These are phyloP conservation scores for Zanthoxylum bungeanum DNA, from an alignment of 345 rosid species.

Conservation along the genomic window DNA sequence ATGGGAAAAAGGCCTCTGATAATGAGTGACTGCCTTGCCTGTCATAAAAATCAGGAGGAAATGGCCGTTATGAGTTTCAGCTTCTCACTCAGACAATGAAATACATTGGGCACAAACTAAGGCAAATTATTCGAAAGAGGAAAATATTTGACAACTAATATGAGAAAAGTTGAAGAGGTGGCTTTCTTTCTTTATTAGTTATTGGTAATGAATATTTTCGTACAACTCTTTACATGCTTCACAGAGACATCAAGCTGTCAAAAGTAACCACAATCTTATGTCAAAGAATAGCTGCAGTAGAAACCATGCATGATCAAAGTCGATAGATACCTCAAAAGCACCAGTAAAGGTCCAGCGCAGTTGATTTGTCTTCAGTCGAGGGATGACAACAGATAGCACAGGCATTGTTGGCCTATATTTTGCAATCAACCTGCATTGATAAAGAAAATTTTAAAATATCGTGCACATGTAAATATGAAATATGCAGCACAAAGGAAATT, in stretches of 20 bases:
- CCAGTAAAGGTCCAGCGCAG: conserved; percentile 68
- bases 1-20: conserved; percentile 67
- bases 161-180: not conserved
- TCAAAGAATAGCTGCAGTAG: not conserved
- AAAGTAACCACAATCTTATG: not conserved
- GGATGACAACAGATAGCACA: conserved; percentile 76
- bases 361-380: conserved; percentile 68
- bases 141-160: not conserved
- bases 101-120: not conserved
- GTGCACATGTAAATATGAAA: not conserved
- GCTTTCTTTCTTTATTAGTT: not conserved
- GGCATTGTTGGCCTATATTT: conserved; percentile 86
- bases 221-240: not conserved
- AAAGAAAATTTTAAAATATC: not conserved
- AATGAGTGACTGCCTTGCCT: conserved; percentile 71
- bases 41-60: conserved; percentile 18
- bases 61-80: not conserved
- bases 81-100: not conserved
- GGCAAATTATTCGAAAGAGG: not conserved
- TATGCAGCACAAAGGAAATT: conserved; percentile 1
- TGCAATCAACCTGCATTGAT: conserved; percentile 54
- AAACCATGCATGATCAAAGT: not conserved
- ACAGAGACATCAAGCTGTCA: not conserved
- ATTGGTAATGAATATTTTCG: not conserved
- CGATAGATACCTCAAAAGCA: conserved; percentile 55